Percentiles rank a stretch among this genome's conserved stretches.
phyloP scores from a whole-genome alignment of 1,284 basidiomycete species.

The Stereum hirsutum region DNA sequence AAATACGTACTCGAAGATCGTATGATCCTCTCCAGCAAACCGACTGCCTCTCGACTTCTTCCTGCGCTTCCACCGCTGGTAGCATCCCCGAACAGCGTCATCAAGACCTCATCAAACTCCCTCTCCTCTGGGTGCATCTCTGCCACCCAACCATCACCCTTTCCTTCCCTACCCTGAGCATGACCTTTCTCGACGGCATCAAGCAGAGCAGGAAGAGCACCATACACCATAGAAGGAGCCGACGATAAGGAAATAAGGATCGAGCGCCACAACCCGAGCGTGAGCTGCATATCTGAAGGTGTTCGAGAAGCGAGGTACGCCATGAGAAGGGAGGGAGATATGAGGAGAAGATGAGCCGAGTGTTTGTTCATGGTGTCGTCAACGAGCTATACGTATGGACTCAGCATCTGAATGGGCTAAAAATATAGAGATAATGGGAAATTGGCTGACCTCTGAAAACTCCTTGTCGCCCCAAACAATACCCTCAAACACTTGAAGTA shows the following conservation, averaged over 20 bases:
- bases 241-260: constrained; percentile 27
- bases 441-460: constrained; percentile 28
- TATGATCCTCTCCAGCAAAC: too few species aligned
- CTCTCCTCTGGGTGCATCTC: constrained; percentile 29
- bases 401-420: neutral
- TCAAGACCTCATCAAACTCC: constrained; percentile 30
- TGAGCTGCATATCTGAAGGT: constrained; percentile 22
- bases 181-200: constrained; percentile 30
- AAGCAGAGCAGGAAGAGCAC: constrained; percentile 25
- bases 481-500: constrained; percentile 32
- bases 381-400: constrained; percentile 29
- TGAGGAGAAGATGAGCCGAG: constrained; percentile 28
- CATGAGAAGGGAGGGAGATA: constrained; percentile 34
- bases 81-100: constrained; percentile 22
- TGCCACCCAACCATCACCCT: constrained; percentile 24
- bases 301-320: constrained; percentile 37
- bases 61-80: constrained; percentile 10
- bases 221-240: constrained; percentile 19
- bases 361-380: constrained; percentile 33
- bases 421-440: neutral
- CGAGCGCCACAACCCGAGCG: constrained; percentile 32
- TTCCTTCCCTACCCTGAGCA: too few species aligned
- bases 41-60: too few species aligned
- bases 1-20: too few species aligned
- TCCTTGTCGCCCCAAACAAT: constrained; percentile 29